Evolutionary conservation across 495 filamentous ascomycete species (phyloP).

Genomic region (Daldinia bambusicola): DNA sequence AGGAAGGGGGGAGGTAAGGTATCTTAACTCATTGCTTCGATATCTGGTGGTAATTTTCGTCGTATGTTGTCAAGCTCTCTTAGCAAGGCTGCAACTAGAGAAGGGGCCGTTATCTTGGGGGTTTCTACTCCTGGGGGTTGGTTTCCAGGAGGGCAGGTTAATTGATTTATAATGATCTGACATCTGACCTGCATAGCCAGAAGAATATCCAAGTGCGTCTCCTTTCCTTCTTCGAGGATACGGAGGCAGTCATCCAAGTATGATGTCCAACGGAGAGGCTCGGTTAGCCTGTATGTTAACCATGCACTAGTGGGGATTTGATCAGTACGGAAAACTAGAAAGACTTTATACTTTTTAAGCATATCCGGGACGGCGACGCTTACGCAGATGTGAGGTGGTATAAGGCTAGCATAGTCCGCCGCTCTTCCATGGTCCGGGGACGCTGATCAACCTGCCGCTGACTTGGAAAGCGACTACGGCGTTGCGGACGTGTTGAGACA

Average conservation of each 20-base stretch:
- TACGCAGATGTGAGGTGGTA: constrained; percentile 58
- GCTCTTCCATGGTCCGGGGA: constrained; percentile 38
- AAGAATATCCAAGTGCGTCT: constrained; percentile 57
- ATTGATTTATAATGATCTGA: constrained; percentile 50
- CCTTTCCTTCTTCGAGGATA: constrained; percentile 54
- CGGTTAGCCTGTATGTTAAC: constrained; percentile 51
- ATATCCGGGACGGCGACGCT: neutral
- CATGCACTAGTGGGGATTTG: constrained; percentile 21
- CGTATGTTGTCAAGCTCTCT: constrained; percentile 32
- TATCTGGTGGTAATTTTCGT: constrained; percentile 30
- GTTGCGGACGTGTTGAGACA: constrained; percentile 9
- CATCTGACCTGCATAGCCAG: constrained; percentile 58
- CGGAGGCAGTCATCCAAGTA: constrained; percentile 63
- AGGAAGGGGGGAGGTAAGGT: no score
- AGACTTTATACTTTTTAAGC: neutral
- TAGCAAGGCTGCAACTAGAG: constrained; percentile 23
- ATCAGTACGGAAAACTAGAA: constrained; percentile 1
- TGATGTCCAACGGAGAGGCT: constrained; percentile 61
- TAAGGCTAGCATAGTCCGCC: constrained; percentile 35
- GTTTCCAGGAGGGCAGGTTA: constrained; percentile 17
- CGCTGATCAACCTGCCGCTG: constrained; percentile 11
- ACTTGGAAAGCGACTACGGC: constrained; percentile 22
- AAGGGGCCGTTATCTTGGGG: constrained; percentile 7
- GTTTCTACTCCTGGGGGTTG: constrained; percentile 18
- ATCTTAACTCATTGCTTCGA: constrained; percentile 26